Percentiles rank a stretch among this genome's conserved stretches.
Conservation (phyloP, 176 grass and related monocot genomes). For the Juncus effusus region DNA sequence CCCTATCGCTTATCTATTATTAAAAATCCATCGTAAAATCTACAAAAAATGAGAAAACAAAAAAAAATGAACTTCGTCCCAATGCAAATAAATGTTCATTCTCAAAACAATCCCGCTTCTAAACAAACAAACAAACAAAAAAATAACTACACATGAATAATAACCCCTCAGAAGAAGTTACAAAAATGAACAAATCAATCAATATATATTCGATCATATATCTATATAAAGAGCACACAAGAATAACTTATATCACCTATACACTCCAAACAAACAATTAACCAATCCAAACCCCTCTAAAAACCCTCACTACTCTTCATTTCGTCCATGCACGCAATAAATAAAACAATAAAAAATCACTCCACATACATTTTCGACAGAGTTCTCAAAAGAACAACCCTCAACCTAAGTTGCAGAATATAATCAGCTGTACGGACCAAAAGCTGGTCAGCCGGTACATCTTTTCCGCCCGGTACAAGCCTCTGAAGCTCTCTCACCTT, state of each 20-base stretch:
- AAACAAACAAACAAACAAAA: slow-evolving; percentile 19
- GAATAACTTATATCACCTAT: slow-evolving; percentile 27
- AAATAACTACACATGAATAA: slow-evolving; percentile 15
- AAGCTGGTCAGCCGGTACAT: slow-evolving; percentile 53
- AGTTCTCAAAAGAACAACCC: slow-evolving; percentile 57
- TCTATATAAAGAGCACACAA: slow-evolving; percentile 7
- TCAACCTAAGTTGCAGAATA: slow-evolving; percentile 52
- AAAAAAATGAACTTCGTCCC: too few relatives aligned
- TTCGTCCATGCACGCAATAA: background rate
- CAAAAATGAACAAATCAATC: slow-evolving; percentile 16
- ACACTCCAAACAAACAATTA: background rate
- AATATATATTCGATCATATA: slow-evolving; percentile 15
- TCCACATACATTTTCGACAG: slow-evolving; percentile 47
- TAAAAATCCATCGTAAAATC: too few relatives aligned
- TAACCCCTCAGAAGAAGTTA: slow-evolving; percentile 15
- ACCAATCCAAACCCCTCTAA: slow-evolving; percentile 17
- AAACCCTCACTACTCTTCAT: slow-evolving; percentile 24
- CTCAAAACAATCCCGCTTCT: background rate
- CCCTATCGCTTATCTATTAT: too few relatives aligned
- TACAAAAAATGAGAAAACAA: too few relatives aligned
- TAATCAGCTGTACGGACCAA: slow-evolving; percentile 70
- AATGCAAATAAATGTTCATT: too few relatives aligned
- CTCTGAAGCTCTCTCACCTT: slow-evolving; percentile 81
- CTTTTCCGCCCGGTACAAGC: slow-evolving; percentile 56
- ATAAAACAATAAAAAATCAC: slow-evolving; percentile 8